Evolutionary conservation across 2,329 filamentous ascomycete genomes (phyloP).

Genomic region (Aspergillus calidoustus): DNA sequence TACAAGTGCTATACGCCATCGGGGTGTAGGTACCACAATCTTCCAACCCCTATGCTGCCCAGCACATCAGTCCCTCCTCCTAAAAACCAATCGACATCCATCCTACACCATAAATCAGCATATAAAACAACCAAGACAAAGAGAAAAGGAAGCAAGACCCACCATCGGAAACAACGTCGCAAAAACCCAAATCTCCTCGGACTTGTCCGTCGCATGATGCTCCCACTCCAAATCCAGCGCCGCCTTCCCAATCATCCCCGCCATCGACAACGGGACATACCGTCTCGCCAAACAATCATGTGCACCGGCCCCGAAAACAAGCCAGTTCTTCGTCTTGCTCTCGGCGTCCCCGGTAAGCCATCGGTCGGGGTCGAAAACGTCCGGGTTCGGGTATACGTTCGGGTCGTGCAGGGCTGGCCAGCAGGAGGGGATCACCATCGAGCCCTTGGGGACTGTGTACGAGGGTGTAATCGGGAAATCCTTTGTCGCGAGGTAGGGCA

Average conservation of each 20-base stretch:
- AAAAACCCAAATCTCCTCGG: slow-evolving; percentile 58
- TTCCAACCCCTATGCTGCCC: too few relatives aligned
- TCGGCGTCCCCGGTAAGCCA: slow-evolving; percentile 59
- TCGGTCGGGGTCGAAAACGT: slow-evolving; percentile 56
- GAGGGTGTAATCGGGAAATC: slow-evolving; percentile 52
- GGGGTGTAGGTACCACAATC: too few relatives aligned
- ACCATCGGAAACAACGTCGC: slow-evolving; percentile 57
- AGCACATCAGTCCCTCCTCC: neutral
- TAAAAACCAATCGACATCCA: slow-evolving; percentile 44
- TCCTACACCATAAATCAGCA: slow-evolving; percentile 29
- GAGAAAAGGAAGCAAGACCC: slow-evolving; percentile 25
- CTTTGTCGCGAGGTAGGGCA: slow-evolving; percentile 57
- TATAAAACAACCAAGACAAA: neutral
- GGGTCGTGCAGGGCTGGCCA: slow-evolving; percentile 59
- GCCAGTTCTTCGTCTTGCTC: slow-evolving; percentile 58
- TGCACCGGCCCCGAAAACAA: slow-evolving; percentile 57
- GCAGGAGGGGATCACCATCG: slow-evolving; percentile 57
- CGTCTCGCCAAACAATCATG: slow-evolving; percentile 57
- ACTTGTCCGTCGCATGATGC: slow-evolving; percentile 54
- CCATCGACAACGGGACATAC: slow-evolving; percentile 58
- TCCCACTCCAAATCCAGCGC: slow-evolving; percentile 56
- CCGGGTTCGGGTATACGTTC: slow-evolving; percentile 52
- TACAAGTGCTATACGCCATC: neutral
- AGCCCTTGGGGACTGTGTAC: slow-evolving; percentile 57
- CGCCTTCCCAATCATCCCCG: slow-evolving; percentile 59